These are phyloP conservation scores for Trichoderma pleuroti DNA, from an alignment of 2,329 filamentous ascomycete species.

Conservation along the genomic window DNA sequence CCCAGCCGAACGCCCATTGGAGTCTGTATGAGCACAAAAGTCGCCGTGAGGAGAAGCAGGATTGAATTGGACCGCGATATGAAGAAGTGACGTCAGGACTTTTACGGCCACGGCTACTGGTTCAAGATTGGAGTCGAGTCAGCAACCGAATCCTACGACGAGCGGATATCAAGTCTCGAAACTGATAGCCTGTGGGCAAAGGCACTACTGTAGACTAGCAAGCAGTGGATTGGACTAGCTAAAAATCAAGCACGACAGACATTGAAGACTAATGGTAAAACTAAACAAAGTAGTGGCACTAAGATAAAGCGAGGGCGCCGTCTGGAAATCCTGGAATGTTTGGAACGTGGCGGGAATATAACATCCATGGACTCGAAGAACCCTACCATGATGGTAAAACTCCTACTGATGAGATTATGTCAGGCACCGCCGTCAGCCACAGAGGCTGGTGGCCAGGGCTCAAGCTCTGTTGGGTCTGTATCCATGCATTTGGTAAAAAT, in stretches of 20 bases:
- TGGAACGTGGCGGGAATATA: background rate
- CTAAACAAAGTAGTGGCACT: background rate
- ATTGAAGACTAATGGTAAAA: background rate
- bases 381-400: background rate
- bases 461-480: background rate
- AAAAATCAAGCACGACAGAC: background rate
- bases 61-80: background rate
- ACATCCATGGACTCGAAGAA: background rate
- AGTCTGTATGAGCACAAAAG: background rate
- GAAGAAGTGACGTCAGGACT: conserved; percentile 3
- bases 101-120: background rate
- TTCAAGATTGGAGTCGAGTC: background rate
- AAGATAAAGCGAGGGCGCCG: background rate
- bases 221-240: background rate
- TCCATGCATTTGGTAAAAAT: background rate
- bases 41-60: conserved; percentile 6
- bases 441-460: background rate
- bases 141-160: background rate
- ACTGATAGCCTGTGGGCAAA: background rate
- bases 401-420: background rate
- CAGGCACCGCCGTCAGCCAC: background rate
- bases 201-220: background rate
- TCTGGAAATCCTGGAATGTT: background rate
- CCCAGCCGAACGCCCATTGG: background rate
- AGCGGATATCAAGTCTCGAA: background rate